phyloP scores from a whole-genome alignment of 169 alveolate genomes.

The Plasmodium inui region DNA sequence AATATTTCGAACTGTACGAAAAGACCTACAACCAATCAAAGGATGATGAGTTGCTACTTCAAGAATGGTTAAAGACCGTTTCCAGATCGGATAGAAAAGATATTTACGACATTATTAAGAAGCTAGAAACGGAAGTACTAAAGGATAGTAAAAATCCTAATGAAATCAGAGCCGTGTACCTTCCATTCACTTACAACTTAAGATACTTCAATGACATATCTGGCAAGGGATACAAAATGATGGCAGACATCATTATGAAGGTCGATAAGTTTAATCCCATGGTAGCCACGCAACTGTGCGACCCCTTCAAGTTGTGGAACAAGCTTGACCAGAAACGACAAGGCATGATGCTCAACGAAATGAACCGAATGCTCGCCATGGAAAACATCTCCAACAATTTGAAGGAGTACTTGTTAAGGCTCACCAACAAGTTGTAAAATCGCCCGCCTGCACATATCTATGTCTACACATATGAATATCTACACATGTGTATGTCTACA shows the following conservation, averaged over 20 bases:
- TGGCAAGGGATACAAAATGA: slow-evolving; percentile 88
- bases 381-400: slow-evolving; percentile 81
- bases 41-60: slow-evolving; percentile 78
- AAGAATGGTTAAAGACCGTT: slow-evolving; percentile 85
- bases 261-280: slow-evolving; percentile 86
- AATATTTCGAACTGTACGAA: slow-evolving; percentile 39
- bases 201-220: slow-evolving; percentile 81
- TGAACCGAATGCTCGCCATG: slow-evolving; percentile 76
- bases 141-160: slow-evolving; percentile 85
- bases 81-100: slow-evolving; percentile 80
- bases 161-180: slow-evolving; percentile 83
- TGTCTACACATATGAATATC: neutral
- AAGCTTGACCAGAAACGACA: slow-evolving; percentile 79
- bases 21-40: slow-evolving; percentile 48
- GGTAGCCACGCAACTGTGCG: slow-evolving; percentile 84
- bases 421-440: slow-evolving; percentile 52
- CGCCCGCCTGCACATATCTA: neutral
- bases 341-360: slow-evolving; percentile 77
- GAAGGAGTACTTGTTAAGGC: slow-evolving; percentile 80
- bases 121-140: slow-evolving; percentile 76
- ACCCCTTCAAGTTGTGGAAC: slow-evolving; percentile 80
- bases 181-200: slow-evolving; percentile 84
- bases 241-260: slow-evolving; percentile 85
- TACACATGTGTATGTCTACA: neutral
- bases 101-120: slow-evolving; percentile 78